Evolutionary conservation across 257 asterid species (phyloP), one percentile per base, ranked within the genome.

Genomic region (Knoxia roxburghii): DNA sequence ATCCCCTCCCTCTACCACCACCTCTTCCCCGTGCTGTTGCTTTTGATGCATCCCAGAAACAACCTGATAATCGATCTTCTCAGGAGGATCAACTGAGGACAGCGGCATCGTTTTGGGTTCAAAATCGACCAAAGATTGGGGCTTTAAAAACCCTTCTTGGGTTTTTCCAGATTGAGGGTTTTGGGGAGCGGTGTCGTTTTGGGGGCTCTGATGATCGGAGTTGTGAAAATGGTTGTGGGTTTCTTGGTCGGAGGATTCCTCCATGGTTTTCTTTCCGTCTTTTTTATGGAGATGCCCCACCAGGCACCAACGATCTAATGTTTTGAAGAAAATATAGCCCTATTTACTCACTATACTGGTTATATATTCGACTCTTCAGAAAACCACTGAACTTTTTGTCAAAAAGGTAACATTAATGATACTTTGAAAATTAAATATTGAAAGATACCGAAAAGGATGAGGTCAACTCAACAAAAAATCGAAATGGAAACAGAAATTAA

Each of bases 121-220:
- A 0, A 48, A n/a, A n/a, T n/a, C n/a, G n/a, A n/a, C 49, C 49
- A 5, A 55, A 35, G 46, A 48, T 33, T 33, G 62, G 45, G 43
- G 45, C 18, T 43, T 24, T 2, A 21, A 41, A 50, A 29, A 41
- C 62, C n/a, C n/a, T n/a, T 58, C 69, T 61, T 18, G 48, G 64
- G 43, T 32, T 17, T 61, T 61, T 20, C 30, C 50, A 17, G 48
- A 70, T 51, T 61, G 59, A 46, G 69, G 74, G 52, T 58, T 58
- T 48, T 67, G 67, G 27, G 26, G 23, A 52, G 32, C 73, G 32
- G 33, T 48, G 11, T 55, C 27, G 67, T 37, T 45, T 39, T 59
- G 62, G 6, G 35, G 65, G 57, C 56, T 50, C 21, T 30, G 68
- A n/a, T 15, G 54, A 67, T 72, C 63, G 68, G 27, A 51, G 35